Evolutionary conservation across 2,329 filamentous ascomycete genomes (phyloP), one percentile per base, ranked within the genome.

Genomic region (Diaporthe citriasiana): DNA sequence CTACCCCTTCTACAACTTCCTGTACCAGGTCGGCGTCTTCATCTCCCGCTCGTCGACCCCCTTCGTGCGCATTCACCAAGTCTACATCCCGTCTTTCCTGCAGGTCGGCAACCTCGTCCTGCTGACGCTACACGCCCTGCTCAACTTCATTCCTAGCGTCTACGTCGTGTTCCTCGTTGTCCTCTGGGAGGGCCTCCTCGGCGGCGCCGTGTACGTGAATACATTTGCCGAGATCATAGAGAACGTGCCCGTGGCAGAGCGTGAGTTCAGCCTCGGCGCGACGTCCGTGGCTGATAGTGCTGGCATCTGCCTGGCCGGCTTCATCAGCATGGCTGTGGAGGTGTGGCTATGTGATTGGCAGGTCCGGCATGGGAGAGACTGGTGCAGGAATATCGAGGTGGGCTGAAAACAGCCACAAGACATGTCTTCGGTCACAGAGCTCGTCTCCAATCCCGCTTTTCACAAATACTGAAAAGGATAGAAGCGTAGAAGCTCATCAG

Each of bases 1-100:
- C 82, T 99, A 99, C 80, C 95, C 96, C 0, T 94, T 96, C 76
- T 99, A 99, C 83, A 93, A 93, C 76, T 95, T 97, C 73, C 92
- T 98, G 75, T 98, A 99, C 83, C 96, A 99, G 85, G 87, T 95
- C 3, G 97, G 97, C 72, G 97, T 98, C 76, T 98, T 98, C 84
- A 90, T 98, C 78, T 98, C 96, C 0, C 93, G 97, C 22, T 97
- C 95, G 0, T 97, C 95, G 0, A 95, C 94, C 0, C 95, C 96
- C 0, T 97, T 98, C 82, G 81, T 97, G 77, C 92, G 95, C 38
- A 89, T 98, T 55, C 93, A 93, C 78, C 87, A 91, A 65, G 88
- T 98, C 1, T 98, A 98, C 80, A 78, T 94, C 0, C 95, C 95
- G 0, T 94, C 95, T 0, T 82, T 96, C 13, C 88, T 99, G 0